Evolutionary conservation across 2,329 filamentous ascomycete genomes (phyloP).

Genomic region (Calonectria ilicicola): DNA sequence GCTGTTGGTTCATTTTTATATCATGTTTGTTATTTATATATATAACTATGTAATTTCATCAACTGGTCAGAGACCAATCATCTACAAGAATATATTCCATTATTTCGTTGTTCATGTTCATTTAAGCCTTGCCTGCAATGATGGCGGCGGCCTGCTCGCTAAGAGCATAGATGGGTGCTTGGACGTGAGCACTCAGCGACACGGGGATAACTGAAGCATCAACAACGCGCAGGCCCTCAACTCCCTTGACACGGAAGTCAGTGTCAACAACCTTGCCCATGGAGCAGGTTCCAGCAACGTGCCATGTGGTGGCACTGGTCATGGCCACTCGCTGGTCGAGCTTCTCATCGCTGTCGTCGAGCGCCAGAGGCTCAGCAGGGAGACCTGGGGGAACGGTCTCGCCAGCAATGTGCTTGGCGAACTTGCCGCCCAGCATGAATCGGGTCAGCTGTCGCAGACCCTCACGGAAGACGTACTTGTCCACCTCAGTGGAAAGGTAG

Average conservation of each 20-base stretch:
- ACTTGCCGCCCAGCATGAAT: constrained; percentile 38
- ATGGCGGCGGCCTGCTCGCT: constrained; percentile 49
- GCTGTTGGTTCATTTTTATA: neutral
- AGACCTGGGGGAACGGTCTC: constrained; percentile 36
- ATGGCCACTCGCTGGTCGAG: constrained; percentile 36
- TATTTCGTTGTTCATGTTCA: neutral
- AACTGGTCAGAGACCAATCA: neutral
- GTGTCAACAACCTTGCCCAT: constrained; percentile 70
- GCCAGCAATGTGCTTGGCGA: constrained; percentile 32
- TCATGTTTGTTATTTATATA: neutral
- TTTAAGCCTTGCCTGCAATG: constrained; percentile 23
- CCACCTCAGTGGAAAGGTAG: constrained; percentile 40
- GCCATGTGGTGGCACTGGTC: constrained; percentile 58
- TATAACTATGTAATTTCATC: neutral
- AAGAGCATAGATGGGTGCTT: constrained; percentile 49
- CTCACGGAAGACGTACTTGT: constrained; percentile 38
- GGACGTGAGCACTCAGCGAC: constrained; percentile 45
- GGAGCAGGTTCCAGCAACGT: constrained; percentile 64
- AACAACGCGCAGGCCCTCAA: constrained; percentile 45
- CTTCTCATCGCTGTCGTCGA: constrained; percentile 34
- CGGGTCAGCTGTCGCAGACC: constrained; percentile 35
- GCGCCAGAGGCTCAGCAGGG: constrained; percentile 23
- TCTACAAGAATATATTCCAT: neutral
- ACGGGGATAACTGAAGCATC: constrained; percentile 50
- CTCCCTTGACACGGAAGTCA: constrained; percentile 64